These are phyloP conservation scores for Coix lacrymajobi DNA, from an alignment of 176 grass and related monocot species.

Conservation along the genomic window DNA sequence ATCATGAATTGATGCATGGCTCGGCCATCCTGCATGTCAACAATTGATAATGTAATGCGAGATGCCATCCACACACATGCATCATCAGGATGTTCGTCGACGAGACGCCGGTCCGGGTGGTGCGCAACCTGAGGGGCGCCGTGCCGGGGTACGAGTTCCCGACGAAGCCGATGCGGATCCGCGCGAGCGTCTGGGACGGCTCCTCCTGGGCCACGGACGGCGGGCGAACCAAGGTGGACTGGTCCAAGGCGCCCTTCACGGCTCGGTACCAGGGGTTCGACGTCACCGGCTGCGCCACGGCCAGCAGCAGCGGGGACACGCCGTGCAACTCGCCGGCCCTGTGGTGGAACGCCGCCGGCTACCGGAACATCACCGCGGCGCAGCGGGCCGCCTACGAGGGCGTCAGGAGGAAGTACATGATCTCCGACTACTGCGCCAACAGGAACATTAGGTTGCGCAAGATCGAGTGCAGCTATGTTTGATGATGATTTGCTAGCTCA, in stretches of 20 bases:
- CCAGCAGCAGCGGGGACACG: neutral
- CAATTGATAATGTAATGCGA: neutral
- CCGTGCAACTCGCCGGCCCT: constrained; percentile 33
- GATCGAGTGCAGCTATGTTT: constrained; percentile 32
- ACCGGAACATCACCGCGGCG: constrained; percentile 27
- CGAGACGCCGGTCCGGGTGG: constrained; percentile 50
- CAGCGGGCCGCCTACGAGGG: constrained; percentile 46
- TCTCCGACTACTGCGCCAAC: constrained; percentile 51
- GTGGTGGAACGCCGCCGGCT: constrained; percentile 56
- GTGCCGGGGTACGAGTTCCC: constrained; percentile 38
- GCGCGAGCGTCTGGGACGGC: constrained; percentile 66
- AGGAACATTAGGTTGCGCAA: constrained; percentile 34
- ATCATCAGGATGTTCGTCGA: constrained; percentile 69
- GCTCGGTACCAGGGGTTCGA: constrained; percentile 40
- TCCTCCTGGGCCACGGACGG: constrained; percentile 70
- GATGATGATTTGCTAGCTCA: neutral
- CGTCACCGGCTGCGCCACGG: constrained; percentile 34
- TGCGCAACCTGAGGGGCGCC: constrained; percentile 37
- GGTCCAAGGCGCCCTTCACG: constrained; percentile 46
- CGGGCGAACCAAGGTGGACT: constrained; percentile 47
- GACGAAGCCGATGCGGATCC: constrained; percentile 45
- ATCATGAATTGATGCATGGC: neutral
- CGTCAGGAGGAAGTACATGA: constrained; percentile 40
- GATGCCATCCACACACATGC: neutral
- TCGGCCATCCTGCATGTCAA: neutral